Conservation (phyloP, 2,329 filamentous ascomycete species). For the Venturia oleaginea region DNA sequence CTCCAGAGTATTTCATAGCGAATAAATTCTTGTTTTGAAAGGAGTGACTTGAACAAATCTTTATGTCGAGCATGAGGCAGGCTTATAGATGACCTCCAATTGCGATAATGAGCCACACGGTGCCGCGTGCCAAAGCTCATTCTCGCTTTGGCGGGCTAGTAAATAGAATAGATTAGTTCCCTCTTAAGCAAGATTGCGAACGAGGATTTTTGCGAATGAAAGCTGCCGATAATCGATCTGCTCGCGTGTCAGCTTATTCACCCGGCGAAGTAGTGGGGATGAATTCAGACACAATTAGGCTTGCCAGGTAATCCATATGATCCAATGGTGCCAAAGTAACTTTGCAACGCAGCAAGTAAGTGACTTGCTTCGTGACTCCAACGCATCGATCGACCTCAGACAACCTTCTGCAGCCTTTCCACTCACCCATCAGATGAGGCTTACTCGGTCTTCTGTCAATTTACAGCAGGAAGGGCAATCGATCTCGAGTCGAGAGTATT, state of each 20-base stretch:
- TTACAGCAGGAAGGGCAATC: no score
- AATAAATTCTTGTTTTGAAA: neutral
- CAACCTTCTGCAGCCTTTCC: no score
- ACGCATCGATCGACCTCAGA: no score
- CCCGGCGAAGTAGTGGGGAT: no score
- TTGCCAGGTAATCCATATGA: no score
- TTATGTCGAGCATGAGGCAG: neutral
- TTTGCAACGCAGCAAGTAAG: no score
- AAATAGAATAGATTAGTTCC: neutral
- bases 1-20: neutral
- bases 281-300: no score
- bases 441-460: no score
- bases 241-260: neutral
- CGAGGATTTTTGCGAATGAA: neutral
- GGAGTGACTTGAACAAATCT: neutral
- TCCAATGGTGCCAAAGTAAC: no score
- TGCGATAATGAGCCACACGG: neutral
- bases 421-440: no score
- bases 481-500: no score
- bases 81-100: neutral
- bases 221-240: neutral
- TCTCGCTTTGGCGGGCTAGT: neutral
- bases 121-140: neutral
- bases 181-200: neutral
- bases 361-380: no score